Percentiles rank a stretch among this genome's conserved stretches.
Evolutionary conservation across 106 monocot species (phyloP).

Genomic region (Acorus gramineus): DNA sequence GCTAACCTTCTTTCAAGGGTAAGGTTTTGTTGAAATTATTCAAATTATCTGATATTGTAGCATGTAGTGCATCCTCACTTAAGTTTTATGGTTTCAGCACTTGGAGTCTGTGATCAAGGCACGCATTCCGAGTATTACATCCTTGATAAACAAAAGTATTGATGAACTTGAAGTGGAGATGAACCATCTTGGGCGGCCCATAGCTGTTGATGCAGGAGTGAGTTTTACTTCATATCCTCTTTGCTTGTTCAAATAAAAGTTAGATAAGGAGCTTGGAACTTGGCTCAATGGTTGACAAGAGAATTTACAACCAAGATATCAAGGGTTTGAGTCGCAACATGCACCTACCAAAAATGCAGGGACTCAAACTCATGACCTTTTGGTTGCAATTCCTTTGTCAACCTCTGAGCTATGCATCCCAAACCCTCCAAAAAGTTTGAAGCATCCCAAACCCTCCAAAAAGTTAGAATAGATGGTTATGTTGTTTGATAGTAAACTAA

Average conservation of each 20-base stretch:
- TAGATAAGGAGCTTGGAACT: too few species aligned
- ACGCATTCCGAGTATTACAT: constrained; percentile 37
- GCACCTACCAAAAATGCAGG: neutral
- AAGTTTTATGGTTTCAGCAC: constrained; percentile 30
- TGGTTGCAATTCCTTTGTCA: too few species aligned
- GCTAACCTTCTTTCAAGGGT: constrained; percentile 54
- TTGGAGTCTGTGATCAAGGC: constrained; percentile 40
- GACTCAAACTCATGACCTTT: too few species aligned
- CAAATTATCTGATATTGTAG: neutral
- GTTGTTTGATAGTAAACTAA: neutral
- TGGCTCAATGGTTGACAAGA: too few species aligned
- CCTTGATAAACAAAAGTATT: constrained; percentile 52
- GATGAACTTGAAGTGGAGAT: constrained; percentile 45
- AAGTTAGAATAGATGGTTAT: too few species aligned
- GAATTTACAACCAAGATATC: too few species aligned
- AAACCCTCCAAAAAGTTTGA: too few species aligned
- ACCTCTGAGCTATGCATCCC: too few species aligned
- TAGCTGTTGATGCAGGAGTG: constrained; percentile 51
- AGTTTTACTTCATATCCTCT: neutral
- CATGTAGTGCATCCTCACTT: neutral
- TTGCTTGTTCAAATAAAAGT: neutral
- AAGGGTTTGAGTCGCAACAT: neutral
- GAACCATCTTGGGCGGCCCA: constrained; percentile 44
- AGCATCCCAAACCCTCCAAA: too few species aligned
- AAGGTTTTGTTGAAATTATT: neutral